Evolutionary conservation across 2,329 filamentous ascomycete genomes (phyloP), one percentile per base, ranked within the genome.

Genomic region (Penicillium vulpinum): DNA sequence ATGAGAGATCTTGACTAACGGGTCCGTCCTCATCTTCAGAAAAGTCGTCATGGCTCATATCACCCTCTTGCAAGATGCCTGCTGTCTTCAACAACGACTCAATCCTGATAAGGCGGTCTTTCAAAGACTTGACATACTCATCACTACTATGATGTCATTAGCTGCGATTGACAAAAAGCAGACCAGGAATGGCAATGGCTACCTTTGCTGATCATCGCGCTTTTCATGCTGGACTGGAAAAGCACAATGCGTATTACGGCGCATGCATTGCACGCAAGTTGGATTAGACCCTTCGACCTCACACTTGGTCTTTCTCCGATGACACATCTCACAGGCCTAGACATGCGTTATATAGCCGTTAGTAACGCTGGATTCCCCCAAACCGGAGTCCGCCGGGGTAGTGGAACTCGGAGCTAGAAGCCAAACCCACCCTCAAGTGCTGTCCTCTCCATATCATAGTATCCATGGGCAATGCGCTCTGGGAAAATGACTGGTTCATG

Each of bases 221-320:
- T 96, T 96, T 85, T 96, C 96, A 79, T 95, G 91, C 43, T 94
- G 90, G 70, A 94, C 89, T 2, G 92, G 95, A 73, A 96, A 96
- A 67, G 94, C 85, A 76, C 93, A 97, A 67, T 92, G 90, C 7
- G 90, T 94, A 80, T 95, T 96, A 80, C 96, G 95, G 74, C 96
- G 96, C 72, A 88, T 87, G 75, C 92, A 97, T 76, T 96, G 92
- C 6, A 89, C 88, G 78, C 92, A 97, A 21, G 60, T 47, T 8
- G 54, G 33, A 51, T 88, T 84, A 24, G 91, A 91, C 70, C 92
- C 84, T 77, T 94, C 94, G 64, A 92, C 90, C 72, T 96, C 92
- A 76, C 93, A 97, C 79, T 96, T 96, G 77, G 96, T 93, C 77
- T 89, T 80, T 76, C 85, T 87, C 78, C 92, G 94, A 69, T 91